These are phyloP conservation scores for Austroboletus niveus DNA, from an alignment of 1,284 basidiomycete genomes.

Conservation along the genomic window DNA sequence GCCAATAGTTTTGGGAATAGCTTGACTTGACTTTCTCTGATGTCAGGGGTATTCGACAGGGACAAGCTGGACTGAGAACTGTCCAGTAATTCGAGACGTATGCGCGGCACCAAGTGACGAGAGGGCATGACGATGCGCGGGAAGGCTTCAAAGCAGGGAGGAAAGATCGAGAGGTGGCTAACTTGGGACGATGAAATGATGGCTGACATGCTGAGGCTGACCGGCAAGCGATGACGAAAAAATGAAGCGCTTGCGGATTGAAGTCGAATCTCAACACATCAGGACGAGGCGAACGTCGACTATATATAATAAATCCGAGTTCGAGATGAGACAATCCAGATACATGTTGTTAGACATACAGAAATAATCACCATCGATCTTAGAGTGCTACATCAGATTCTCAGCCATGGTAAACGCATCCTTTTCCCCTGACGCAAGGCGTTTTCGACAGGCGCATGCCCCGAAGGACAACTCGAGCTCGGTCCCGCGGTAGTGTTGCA, in stretches of 20 bases:
- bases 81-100: slow-evolving; percentile 21
- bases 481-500: slow-evolving; percentile 20
- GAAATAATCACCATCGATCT: slow-evolving; percentile 4
- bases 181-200: slow-evolving; percentile 3
- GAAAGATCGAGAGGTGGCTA: slow-evolving; percentile 11
- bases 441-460: slow-evolving; percentile 23
- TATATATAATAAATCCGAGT: slow-evolving; percentile 12
- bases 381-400: slow-evolving; percentile 23
- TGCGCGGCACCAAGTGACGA: slow-evolving; percentile 21
- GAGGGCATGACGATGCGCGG: slow-evolving; percentile 15
- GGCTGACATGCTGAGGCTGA: slow-evolving; percentile 34
- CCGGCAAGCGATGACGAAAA: neutral
- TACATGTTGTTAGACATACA: slow-evolving; percentile 26
- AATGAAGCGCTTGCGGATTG: neutral
- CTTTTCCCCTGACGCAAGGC: slow-evolving; percentile 29
- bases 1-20: slow-evolving; percentile 21
- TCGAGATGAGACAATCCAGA: slow-evolving; percentile 10
- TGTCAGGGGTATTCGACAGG: slow-evolving; percentile 28
- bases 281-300: neutral
- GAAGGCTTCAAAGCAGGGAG: slow-evolving; percentile 3
- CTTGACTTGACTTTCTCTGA: slow-evolving; percentile 20
- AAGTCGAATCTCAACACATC: neutral
- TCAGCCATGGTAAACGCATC: slow-evolving; percentile 32
- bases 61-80: slow-evolving; percentile 13
- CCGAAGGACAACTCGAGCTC: slow-evolving; percentile 14